Percentiles rank a stretch among this genome's conserved stretches.
phyloP scores from a whole-genome alignment of 2,329 filamentous ascomycete species.

The Colletotrichum spaethianum region DNA sequence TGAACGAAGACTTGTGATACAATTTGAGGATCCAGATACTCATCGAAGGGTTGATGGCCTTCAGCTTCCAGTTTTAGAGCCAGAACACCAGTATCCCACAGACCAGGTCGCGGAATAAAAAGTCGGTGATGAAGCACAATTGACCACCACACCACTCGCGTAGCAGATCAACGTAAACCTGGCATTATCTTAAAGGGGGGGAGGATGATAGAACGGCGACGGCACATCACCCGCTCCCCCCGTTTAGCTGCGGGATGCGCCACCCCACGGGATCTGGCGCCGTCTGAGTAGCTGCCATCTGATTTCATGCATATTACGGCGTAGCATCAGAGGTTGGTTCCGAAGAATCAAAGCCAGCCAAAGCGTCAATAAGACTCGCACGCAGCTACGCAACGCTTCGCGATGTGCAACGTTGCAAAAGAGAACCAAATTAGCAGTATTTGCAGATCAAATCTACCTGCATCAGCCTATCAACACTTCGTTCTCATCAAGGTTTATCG shows the following conservation, averaged over 20 bases:
- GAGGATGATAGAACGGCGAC: constrained; percentile 5
- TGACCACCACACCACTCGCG: not conserved
- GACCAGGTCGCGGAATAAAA: not conserved
- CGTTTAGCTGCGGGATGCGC: not conserved
- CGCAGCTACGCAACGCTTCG: not conserved
- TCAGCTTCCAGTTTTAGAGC: not conserved
- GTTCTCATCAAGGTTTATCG: too few species aligned
- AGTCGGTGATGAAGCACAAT: not conserved
- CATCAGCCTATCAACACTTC: not conserved
- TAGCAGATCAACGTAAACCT: not conserved
- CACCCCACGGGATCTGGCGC: not conserved
- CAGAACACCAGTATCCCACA: not conserved
- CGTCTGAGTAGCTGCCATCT: constrained; percentile 24
- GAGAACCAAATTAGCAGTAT: not conserved
- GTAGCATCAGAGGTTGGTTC: not conserved
- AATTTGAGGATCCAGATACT: not conserved
- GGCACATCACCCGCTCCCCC: constrained; percentile 20
- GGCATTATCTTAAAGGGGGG: constrained; percentile 4
- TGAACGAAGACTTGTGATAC: not conserved
- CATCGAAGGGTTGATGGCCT: not conserved
- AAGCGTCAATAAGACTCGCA: constrained; percentile 18
- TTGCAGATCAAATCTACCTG: not conserved
- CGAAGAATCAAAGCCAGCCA: not conserved
- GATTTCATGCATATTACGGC: constrained; percentile 34
- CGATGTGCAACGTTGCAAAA: constrained; percentile 34